A percentile compares a stretch with the other conserved stretches of the same genome.
These are phyloP conservation scores for Tolypocladium tundrense DNA, from an alignment of 2,329 filamentous ascomycete species.

Conservation along the genomic window DNA sequence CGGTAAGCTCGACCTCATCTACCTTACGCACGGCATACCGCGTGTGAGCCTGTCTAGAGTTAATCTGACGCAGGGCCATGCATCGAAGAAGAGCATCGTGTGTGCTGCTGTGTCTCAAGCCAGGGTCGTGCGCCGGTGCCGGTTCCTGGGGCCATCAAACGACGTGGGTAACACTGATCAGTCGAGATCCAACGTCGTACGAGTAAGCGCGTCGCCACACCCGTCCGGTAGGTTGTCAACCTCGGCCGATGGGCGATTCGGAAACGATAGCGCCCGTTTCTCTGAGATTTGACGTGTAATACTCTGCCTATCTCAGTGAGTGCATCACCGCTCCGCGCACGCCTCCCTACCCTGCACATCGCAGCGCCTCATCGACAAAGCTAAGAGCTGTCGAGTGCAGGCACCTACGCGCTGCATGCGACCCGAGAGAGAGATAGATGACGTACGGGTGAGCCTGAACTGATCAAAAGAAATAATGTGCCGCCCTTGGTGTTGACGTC, in stretches of 20 bases:
- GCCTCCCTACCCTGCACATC: background rate
- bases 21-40: background rate
- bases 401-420: background rate
- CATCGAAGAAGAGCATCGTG: background rate
- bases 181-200: background rate
- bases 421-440: background rate
- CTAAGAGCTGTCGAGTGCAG: background rate
- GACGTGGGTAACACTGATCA: background rate
- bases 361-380: background rate
- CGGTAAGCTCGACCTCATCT: background rate
- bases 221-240: background rate
- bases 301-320: no score
- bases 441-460: background rate
- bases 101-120: background rate
- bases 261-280: background rate
- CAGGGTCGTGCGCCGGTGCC: background rate
- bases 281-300: background rate
- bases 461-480: no score
- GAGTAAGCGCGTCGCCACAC: background rate
- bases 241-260: background rate
- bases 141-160: background rate
- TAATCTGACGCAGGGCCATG: background rate
- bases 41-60: background rate
- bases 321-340: background rate
- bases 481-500: background rate